Evolutionary conservation across 2,329 filamentous ascomycete genomes (phyloP).

Genomic region (Colletotrichum nymphaeae): DNA sequence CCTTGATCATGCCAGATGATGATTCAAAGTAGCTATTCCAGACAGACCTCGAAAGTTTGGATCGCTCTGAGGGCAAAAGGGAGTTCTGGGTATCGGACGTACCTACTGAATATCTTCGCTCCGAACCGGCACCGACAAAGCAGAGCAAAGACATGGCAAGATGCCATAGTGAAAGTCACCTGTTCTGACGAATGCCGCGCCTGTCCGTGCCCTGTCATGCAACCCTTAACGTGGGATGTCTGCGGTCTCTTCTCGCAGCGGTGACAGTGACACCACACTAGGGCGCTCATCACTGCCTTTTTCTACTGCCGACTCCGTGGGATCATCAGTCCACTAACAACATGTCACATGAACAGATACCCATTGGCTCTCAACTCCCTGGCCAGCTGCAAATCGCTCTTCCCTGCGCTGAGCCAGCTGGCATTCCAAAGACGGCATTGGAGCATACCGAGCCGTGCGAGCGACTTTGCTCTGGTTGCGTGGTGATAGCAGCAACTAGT

Average conservation of each 20-base stretch:
- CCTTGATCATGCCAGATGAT: neutral
- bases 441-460: no score
- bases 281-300: conserved; percentile 22
- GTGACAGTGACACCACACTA: conserved; percentile 17
- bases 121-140: neutral
- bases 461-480: neutral
- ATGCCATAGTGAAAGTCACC: neutral
- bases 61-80: neutral
- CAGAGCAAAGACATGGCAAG: neutral
- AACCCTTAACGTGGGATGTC: conserved; percentile 20
- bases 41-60: neutral
- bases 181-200: conserved; percentile 19
- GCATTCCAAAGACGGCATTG: neutral
- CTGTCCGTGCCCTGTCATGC: conserved; percentile 1
- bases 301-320: neutral
- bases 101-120: neutral
- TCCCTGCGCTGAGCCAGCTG: neutral
- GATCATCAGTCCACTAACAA: conserved; percentile 13
- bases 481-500: neutral
- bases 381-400: neutral
- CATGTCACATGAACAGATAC: conserved; percentile 13
- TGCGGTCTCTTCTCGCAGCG: neutral
- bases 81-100: neutral
- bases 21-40: neutral
- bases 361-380: neutral